A percentile compares a stretch with the other conserved stretches of the same genome.
These are phyloP conservation scores for Cryptococcus amylolentus DNA, from an alignment of 1,284 basidiomycete genomes.

Conservation along the genomic window DNA sequence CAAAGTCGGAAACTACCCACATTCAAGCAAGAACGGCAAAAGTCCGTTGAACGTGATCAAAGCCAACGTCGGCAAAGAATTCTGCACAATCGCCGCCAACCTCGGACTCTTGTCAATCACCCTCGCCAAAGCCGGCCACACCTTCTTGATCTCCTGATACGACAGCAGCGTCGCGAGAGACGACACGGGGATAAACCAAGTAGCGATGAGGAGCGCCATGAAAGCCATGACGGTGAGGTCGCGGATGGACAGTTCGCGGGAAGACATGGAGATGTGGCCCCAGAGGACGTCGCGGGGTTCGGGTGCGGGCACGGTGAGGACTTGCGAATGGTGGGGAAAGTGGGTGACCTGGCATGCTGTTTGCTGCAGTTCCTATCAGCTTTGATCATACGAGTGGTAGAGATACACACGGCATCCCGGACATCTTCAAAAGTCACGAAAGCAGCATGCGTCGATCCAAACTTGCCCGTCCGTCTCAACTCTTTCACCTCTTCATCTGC, in stretches of 20 bases:
- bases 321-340: slow-evolving; percentile 63
- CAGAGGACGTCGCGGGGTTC: slow-evolving; percentile 96
- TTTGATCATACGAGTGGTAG: background rate
- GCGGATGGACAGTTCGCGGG: slow-evolving; percentile 59
- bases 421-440: slow-evolving; percentile 98
- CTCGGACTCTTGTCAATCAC: slow-evolving; percentile 76
- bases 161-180: slow-evolving; percentile 79
- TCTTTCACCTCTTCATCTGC: slow-evolving; percentile 65
- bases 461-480: slow-evolving; percentile 55
- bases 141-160: slow-evolving; percentile 86
- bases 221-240: slow-evolving; percentile 65
- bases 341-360: slow-evolving; percentile 84
- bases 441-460: slow-evolving; percentile 73
- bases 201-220: slow-evolving; percentile 69
- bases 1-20: slow-evolving; percentile 48
- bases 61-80: slow-evolving; percentile 83
- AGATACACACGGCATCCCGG: slow-evolving; percentile 70
- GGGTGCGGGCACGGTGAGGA: slow-evolving; percentile 71
- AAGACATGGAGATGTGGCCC: slow-evolving; percentile 74
- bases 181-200: slow-evolving; percentile 83
- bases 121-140: slow-evolving; percentile 71
- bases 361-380: slow-evolving; percentile 59
- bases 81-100: slow-evolving; percentile 83
- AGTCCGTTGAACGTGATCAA: slow-evolving; percentile 86
- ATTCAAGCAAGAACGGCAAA: slow-evolving; percentile 85